These are phyloP conservation scores for Flagelloscypha sp. DNA, from an alignment of 768 basidiomycete species.

Conservation along the genomic window DNA sequence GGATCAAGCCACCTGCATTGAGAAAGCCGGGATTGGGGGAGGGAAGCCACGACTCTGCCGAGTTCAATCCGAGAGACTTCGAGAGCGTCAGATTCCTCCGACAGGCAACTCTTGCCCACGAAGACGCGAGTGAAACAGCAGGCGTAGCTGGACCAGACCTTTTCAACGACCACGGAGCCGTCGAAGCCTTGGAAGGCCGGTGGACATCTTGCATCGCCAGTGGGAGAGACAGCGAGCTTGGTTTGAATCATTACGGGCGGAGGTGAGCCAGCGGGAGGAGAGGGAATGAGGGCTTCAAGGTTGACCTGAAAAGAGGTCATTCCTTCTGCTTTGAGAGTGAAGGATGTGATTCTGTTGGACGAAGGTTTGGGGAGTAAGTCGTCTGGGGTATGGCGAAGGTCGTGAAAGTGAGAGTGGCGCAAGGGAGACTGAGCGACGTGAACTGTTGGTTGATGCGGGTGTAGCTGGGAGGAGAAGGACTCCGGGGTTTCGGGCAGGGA, in stretches of 20 bases:
- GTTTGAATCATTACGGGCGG: constrained; percentile 47
- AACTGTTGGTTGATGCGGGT: constrained; percentile 8
- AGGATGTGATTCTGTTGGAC: constrained; percentile 25
- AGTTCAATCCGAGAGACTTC: constrained; percentile 39
- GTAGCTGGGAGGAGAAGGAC: constrained; percentile 3
- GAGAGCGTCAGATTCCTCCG: constrained; percentile 45
- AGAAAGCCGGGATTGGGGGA: constrained; percentile 61
- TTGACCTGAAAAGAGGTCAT: constrained; percentile 58
- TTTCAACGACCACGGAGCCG: constrained; percentile 45
- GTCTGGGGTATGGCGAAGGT: constrained; percentile 7
- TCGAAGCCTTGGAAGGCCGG: constrained; percentile 58
- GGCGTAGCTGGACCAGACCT: constrained; percentile 44
- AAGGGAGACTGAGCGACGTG: constrained; percentile 11
- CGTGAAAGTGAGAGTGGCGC: constrained; percentile 8
- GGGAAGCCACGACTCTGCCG: constrained; percentile 42
- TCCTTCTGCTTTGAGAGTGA: constrained; percentile 58
- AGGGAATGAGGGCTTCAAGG: constrained; percentile 41
- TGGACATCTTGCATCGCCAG: constrained; percentile 43
- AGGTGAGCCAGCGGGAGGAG: constrained; percentile 24
- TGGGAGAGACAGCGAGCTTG: constrained; percentile 47
- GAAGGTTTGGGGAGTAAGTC: constrained; percentile 22
- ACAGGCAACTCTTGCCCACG: constrained; percentile 39
- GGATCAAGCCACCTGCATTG: constrained; percentile 66
- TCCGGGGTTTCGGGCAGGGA: no score
- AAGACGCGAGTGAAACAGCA: constrained; percentile 59